Conservation (phyloP, 179 eudicot species). For the Nepenthes alata region DNA sequence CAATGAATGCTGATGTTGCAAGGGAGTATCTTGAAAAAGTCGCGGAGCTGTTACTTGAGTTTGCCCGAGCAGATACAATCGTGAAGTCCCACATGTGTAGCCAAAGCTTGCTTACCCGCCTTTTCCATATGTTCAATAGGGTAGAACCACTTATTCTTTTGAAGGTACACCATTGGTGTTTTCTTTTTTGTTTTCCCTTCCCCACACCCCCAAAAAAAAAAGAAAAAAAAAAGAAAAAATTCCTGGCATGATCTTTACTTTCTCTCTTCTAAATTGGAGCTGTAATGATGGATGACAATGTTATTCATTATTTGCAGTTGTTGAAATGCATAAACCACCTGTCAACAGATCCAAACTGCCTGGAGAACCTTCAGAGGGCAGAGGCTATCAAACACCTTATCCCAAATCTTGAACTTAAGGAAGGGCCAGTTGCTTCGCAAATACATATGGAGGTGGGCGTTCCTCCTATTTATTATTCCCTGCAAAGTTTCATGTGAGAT, state of each 20-base stretch:
- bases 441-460: conserved; percentile 83
- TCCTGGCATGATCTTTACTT: not conserved
- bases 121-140: conserved; percentile 92
- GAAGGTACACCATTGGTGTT: conserved; percentile 40
- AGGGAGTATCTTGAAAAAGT: conserved; percentile 91
- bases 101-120: conserved; percentile 87
- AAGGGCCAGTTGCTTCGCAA: conserved; percentile 80
- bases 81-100: conserved; percentile 93
- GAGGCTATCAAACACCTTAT: conserved; percentile 90
- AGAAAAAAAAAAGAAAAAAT: too few species aligned
- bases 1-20: conserved; percentile 81
- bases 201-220: not conserved
- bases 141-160: conserved; percentile 85
- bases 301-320: conserved; percentile 31
- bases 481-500: not conserved
- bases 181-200: not conserved
- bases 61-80: conserved; percentile 85
- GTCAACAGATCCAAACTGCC: conserved; percentile 94
- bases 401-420: conserved; percentile 93
- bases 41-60: conserved; percentile 90
- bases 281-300: conserved; percentile 10
- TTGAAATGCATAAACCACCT: conserved; percentile 84
- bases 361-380: conserved; percentile 98
- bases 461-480: not conserved
- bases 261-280: not conserved